A percentile compares a stretch with the other conserved stretches of the same genome.
Conservation (phyloP, 208 protist genomes). For the Acanthamoeba divionensis region DNA sequence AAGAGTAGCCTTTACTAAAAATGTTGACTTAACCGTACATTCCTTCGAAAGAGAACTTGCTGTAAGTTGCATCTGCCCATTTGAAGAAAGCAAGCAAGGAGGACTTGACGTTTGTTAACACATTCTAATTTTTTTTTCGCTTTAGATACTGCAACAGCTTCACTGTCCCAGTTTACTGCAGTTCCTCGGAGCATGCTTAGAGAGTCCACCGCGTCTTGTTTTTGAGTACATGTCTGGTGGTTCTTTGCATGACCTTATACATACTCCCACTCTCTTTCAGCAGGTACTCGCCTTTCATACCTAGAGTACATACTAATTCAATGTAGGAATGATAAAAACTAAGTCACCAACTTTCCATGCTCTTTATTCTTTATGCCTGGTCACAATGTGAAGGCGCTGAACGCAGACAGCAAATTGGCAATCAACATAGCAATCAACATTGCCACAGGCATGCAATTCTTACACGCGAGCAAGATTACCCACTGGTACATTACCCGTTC, state of each 20-base stretch:
- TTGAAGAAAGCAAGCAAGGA: neutral
- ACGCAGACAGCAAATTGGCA: neutral
- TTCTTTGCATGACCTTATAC: neutral
- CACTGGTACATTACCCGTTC: neutral
- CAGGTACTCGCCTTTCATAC: neutral
- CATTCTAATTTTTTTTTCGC: neutral
- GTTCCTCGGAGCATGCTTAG: neutral
- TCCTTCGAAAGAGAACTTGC: conserved; percentile 11
- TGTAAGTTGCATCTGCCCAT: neutral
- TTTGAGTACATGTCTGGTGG: conserved; percentile 26
- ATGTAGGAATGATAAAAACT: too few relatives aligned
- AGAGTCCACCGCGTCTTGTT: neutral
- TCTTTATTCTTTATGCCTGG: too few relatives aligned
- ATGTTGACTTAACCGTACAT: neutral
- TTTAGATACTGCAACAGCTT: conserved; percentile 8
- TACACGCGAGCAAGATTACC: conserved; percentile 5
- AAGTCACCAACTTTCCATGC: too few relatives aligned
- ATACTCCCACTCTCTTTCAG: neutral
- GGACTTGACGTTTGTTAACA: neutral
- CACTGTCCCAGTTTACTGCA: neutral
- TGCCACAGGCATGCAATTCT: neutral
- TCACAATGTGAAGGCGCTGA: neutral
- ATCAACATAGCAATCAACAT: neutral
- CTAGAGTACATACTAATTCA: neutral
- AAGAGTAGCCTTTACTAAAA: neutral